Evolutionary conservation across 2,329 filamentous ascomycete species (phyloP).

Genomic region (Metarhizium brunneum): DNA sequence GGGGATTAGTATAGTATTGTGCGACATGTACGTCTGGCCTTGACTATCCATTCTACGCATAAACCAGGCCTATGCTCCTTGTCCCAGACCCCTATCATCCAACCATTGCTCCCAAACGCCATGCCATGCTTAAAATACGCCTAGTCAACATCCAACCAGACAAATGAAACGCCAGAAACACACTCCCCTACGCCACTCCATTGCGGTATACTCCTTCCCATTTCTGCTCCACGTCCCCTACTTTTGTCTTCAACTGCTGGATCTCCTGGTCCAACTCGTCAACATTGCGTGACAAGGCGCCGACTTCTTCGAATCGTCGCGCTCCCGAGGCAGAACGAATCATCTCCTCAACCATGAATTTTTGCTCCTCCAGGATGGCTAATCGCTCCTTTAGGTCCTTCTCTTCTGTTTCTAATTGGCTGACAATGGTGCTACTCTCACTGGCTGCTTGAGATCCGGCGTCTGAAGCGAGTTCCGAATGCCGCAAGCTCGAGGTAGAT

Average conservation of each 20-base stretch:
- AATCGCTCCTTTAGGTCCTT: slow-evolving; percentile 70
- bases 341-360: slow-evolving; percentile 83
- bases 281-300: slow-evolving; percentile 66
- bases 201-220: slow-evolving; percentile 44
- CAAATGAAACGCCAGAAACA: neutral
- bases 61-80: neutral
- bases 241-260: slow-evolving; percentile 51
- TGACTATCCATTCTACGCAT: neutral
- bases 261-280: slow-evolving; percentile 79
- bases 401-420: slow-evolving; percentile 68
- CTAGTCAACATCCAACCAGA: neutral
- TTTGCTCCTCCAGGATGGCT: slow-evolving; percentile 83
- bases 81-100: slow-evolving; percentile 1
- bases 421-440: slow-evolving; percentile 44
- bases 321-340: slow-evolving; percentile 66
- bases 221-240: slow-evolving; percentile 54
- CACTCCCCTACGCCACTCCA: slow-evolving; percentile 3
- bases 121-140: slow-evolving; percentile 20
- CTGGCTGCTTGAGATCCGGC: slow-evolving; percentile 34
- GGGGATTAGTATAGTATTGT: neutral
- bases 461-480: slow-evolving; percentile 38
- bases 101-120: slow-evolving; percentile 18
- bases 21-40: neutral
- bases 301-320: slow-evolving; percentile 78
- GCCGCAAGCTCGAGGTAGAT: slow-evolving; percentile 31